phyloP scores from a whole-genome alignment of 441 rosid genomes.

The Iberis amara region DNA sequence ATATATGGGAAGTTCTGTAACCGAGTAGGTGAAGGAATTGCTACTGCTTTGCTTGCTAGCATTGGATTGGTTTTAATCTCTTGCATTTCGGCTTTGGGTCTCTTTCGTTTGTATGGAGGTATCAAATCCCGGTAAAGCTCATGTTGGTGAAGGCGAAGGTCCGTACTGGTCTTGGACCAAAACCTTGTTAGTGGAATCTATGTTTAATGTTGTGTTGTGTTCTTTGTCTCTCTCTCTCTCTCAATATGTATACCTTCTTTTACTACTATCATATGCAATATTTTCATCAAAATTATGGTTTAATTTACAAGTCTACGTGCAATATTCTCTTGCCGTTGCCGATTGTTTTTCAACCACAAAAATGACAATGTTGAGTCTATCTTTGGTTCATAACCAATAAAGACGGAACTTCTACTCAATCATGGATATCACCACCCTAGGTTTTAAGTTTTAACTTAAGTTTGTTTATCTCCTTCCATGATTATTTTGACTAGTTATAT shows the following conservation, averaged over 20 bases:
- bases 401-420: not conserved
- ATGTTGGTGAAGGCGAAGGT: constrained; percentile 35
- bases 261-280: constrained; percentile 6
- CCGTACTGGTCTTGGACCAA: constrained; percentile 5
- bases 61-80: constrained; percentile 53
- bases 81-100: constrained; percentile 63
- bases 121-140: constrained; percentile 33
- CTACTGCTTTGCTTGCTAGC: constrained; percentile 47
- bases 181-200: not conserved
- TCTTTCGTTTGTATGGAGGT: constrained; percentile 67
- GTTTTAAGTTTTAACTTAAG: constrained; percentile 1
- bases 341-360: too few species aligned
- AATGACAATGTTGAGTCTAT: too few species aligned
- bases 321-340: not conserved
- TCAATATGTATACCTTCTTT: constrained; percentile 5
- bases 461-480: not conserved
- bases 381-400: not conserved
- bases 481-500: constrained; percentile 15
- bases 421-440: constrained; percentile 9
- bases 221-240: not conserved
- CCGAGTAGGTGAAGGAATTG: constrained; percentile 75
- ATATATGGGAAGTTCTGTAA: constrained; percentile 76
- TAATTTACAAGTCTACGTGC: not conserved
- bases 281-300: constrained; percentile 13
- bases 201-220: constrained; percentile 11